Conservation (phyloP, 805 yeast species). For the Yamadazyma paraphyllophila region DNA sequence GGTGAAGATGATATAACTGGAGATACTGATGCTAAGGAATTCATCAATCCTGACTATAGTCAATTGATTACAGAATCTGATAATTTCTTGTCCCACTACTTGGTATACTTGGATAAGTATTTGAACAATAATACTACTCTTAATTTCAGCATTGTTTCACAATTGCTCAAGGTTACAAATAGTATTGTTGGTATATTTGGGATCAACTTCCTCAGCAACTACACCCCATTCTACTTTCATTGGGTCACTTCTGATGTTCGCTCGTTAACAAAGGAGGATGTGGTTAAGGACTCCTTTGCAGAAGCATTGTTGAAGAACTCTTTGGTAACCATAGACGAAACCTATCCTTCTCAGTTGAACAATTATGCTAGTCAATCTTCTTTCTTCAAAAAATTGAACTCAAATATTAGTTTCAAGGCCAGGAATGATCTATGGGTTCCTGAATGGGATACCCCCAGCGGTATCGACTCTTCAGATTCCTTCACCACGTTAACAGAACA, state of each 20-base stretch:
- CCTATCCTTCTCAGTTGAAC: slow-evolving; percentile 23
- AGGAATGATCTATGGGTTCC: slow-evolving; percentile 26
- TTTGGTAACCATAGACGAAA: slow-evolving; percentile 26
- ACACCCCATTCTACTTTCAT: slow-evolving; percentile 43
- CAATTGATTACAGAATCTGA: slow-evolving; percentile 41
- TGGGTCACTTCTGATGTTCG: slow-evolving; percentile 30
- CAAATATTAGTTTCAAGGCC: slow-evolving; percentile 27
- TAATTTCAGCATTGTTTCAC: slow-evolving; percentile 22
- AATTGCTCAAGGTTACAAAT: slow-evolving; percentile 21
- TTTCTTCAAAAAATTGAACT: slow-evolving; percentile 2
- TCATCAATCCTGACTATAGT: slow-evolving; percentile 39
- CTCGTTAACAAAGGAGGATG: slow-evolving; percentile 7
- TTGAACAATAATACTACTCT: slow-evolving; percentile 22
- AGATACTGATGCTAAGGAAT: slow-evolving; percentile 11
- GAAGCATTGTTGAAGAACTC: slow-evolving; percentile 25
- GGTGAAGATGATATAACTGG: slow-evolving; percentile 1
- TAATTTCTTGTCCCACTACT: slow-evolving; percentile 40
- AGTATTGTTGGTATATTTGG: slow-evolving; percentile 38
- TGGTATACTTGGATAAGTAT: slow-evolving; percentile 35
- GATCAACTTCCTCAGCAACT: slow-evolving; percentile 45
- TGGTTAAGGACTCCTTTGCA: slow-evolving; percentile 32
- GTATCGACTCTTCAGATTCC: background rate
- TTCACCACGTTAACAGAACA: slow-evolving; percentile 13
- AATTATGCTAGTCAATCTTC: slow-evolving; percentile 15
- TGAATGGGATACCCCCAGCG: slow-evolving; percentile 19